Conservation (phyloP, 768 basidiomycete genomes). For the Phallus indusiatus region DNA sequence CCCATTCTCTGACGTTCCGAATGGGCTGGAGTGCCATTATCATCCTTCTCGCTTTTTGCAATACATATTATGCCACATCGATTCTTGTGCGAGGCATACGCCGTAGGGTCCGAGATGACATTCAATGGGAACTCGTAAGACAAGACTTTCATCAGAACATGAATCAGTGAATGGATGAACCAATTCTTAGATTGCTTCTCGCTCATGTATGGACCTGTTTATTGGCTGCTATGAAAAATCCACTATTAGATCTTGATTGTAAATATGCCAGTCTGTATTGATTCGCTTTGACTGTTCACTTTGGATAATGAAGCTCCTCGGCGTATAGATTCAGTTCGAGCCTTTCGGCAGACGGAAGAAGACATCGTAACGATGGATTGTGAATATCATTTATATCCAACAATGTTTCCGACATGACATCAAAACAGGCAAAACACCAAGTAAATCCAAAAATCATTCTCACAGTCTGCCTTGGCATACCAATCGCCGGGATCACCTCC, state of each 20-base stretch:
- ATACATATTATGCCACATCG: conserved; percentile 83
- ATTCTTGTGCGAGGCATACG: conserved; percentile 74
- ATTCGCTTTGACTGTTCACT: conserved; percentile 89
- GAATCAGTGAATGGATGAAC: conserved; percentile 97
- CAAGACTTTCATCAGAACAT: conserved; percentile 70
- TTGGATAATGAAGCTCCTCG: conserved; percentile 93
- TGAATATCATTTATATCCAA: conserved; percentile 89
- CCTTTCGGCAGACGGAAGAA: conserved; percentile 72
- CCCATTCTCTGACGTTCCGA: conserved; percentile 80
- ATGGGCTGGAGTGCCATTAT: conserved; percentile 91
- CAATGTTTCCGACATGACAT: conserved; percentile 79
- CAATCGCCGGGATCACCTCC: conserved; percentile 75
- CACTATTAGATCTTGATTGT: conserved; percentile 76
- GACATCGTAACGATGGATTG: conserved; percentile 97
- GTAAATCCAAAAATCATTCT: conserved; percentile 92
- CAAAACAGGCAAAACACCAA: conserved; percentile 58
- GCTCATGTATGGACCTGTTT: conserved; percentile 98
- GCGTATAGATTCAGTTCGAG: conserved; percentile 83
- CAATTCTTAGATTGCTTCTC: conserved; percentile 93
- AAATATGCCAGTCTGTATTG: conserved; percentile 81
- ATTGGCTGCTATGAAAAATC: conserved; percentile 71
- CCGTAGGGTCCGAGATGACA: conserved; percentile 84
- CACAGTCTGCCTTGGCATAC: conserved; percentile 79
- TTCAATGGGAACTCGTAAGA: conserved; percentile 94
- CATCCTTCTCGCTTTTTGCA: conserved; percentile 76